Base-by-base conservation (phyloP, 148 eudicot species). In the Arbutus unedo region DNA sequence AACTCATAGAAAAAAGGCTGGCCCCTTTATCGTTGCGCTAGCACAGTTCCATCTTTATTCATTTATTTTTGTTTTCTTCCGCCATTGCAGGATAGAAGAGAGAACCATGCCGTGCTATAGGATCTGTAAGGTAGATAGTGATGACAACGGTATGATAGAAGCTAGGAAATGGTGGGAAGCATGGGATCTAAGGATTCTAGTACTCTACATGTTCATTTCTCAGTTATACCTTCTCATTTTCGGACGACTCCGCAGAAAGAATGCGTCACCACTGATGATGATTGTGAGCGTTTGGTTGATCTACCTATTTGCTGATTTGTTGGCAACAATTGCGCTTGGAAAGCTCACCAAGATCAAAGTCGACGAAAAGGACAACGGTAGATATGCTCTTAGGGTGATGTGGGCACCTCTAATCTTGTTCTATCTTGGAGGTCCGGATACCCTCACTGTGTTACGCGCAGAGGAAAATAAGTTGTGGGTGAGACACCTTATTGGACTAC, bases 391-490 rank as follows among this genome's bases (percentile, higher is more conserved):
- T 5, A 76, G 78, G 78, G 78, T 55, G 31, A 9, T 76, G 5
- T 50, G 78, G 78, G 78, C 78, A 10, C 78, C 78, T 38, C 15
- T 76, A 2, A 76, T 51, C n/a, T 51, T 76, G 59, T 49, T 76
- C 59, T 76, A 50, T 51, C 78, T 76, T 13, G 78, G 78, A 51
- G 78, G 78, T 5, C 78, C 78, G 6, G 78, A 76, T 41, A 50
- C 78, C 8, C 21, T 76, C 3, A 76, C 78, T 23, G 19, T 76
- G 44, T 23, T 76, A 15, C 8, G 7, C 59, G 11, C 23, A 3
- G 78, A 76, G 7, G 59, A 76, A 76, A 76, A 50, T 23, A 0
- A 51, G 10, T 21, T 76, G 44, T 76, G 78, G 78, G 2, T 4
- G 18, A 76, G 18, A 51, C 78, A 76, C 44, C n/a, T 76, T 49